These are phyloP conservation scores for Tylopilus intermedius DNA, from an alignment of 768 basidiomycete genomes.

Conservation along the genomic window DNA sequence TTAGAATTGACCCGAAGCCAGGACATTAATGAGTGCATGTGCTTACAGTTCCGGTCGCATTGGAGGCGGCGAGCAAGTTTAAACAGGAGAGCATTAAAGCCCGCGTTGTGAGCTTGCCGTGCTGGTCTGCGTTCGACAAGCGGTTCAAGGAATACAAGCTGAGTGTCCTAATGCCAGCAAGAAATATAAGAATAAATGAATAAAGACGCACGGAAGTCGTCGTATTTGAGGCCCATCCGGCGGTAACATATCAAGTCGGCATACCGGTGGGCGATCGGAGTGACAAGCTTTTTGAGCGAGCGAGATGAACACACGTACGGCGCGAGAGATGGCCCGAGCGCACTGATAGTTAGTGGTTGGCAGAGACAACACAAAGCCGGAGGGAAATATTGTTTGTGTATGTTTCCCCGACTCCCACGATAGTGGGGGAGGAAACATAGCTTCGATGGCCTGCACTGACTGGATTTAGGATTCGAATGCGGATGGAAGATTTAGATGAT, in stretches of 20 bases:
- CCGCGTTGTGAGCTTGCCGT: constrained; percentile 83
- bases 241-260: constrained; percentile 78
- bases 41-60: constrained; percentile 68
- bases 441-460: no score
- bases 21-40: no score
- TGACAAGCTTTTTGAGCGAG: constrained; percentile 61
- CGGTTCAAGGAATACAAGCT: constrained; percentile 77
- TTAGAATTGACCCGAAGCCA: no score
- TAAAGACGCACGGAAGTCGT: constrained; percentile 73
- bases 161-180: constrained; percentile 53
- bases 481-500: no score
- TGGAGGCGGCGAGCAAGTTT: constrained; percentile 85
- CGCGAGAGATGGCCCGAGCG: constrained; percentile 72
- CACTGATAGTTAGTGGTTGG: constrained; percentile 32
- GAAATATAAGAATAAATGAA: no score
- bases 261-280: constrained; percentile 81
- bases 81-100: constrained; percentile 72
- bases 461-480: no score
- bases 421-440: no score
- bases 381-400: constrained; percentile 35
- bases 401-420: no score
- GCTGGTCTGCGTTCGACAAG: constrained; percentile 82
- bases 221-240: constrained; percentile 84
- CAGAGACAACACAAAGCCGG: not conserved
- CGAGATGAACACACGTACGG: constrained; percentile 66